Base-by-base conservation (phyloP, 768 basidiomycete genomes). In the Termitomyces bulborhizus region DNA sequence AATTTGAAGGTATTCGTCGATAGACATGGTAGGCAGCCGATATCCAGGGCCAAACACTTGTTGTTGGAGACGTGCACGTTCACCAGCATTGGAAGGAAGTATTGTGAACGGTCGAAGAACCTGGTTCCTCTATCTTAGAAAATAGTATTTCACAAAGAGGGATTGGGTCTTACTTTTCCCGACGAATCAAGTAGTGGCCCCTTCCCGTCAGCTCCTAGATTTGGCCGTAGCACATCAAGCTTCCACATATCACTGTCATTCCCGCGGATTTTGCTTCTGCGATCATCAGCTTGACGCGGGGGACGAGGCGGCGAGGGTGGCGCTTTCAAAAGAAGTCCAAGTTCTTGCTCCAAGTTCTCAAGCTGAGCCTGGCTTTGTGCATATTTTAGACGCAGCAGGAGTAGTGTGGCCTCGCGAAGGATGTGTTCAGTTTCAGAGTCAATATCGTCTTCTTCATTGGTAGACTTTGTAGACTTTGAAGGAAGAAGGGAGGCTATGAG, bases 101-200 rank as follows among this genome's bases (percentile, higher is more conserved):
- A 99, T 93, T 0, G 90, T 95, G 68, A 99, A 98, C 15, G 96
- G 93, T 36, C 88, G 82, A 53, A 97, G 73, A 13, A 93, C 91
- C 90, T 97, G 27, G 39, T 41, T 31, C 26, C 13, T 39, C 18
- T 24, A 13, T 27, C 36, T 52, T 18, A 41, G 21, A 21, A n/a
- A 40, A 36, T 31, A 15, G 3, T 29, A 31, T 3, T 9, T 39
- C 24, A 21, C 6, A 16, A 41, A 34, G 26, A 15, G 24, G 6
- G 18, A 42, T 24, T 26, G 29, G 31, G 12, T 16, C 74, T 40
- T 50, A 94, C 94, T 76, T 84, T 92, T 40, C 94, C 93, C 47
- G 73, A 74, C 4, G 82, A 68, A 65, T 94, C 90, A 54, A 97
- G 65, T 27, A 98, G 67, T 6, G 88, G 79, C 0, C 85, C 85